Evolutionary conservation across 2,329 filamentous ascomycete genomes (phyloP), one percentile per base, ranked within the genome.

Genomic region (Sordariomycetes sp.): DNA sequence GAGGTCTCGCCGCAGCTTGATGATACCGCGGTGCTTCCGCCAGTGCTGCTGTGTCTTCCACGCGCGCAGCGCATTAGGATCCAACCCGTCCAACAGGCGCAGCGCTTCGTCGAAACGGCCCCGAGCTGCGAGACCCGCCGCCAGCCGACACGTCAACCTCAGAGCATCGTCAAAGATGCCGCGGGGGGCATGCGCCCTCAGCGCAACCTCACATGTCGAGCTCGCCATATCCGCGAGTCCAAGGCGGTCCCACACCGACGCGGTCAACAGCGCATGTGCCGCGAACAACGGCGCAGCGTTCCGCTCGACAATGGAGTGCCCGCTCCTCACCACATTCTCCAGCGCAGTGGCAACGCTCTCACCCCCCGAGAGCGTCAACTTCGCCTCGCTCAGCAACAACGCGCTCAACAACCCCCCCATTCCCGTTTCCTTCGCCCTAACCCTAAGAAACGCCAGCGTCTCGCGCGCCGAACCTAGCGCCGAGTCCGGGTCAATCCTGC

Each of bases 351-450:
- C 74, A 53, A 80, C 67, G 65, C 85, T 78, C 71, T 82, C 81
- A 10, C 90, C 90, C 64, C 84, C 86, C 57, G 82, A 78, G 58
- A 96, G 76, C 22, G 81, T 81, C 50, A 95, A 73, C 67, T 91
- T 95, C 2, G 90, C 89, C 69, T 97, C 91, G 63, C 86, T 90
- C 56, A 96, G 76, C 15, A 96, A 74, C 1, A 90, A 88, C 2
- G 89, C 90, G 65, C 87, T 90, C 72, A 92, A 83, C 2, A 96
- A 73, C 56, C 84, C 84, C 81, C 89, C 94, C 81, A 94, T 91
- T 57, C 89, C 88, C 1, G 83, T 82, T 65, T 96, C 91, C 65
- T 85, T 90, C 2, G 92, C 88, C 68, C 94, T 94, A 17, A 85
- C 81, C 61, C 92, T 90, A 45, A 97, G 78, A 64, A 94, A 96